Conservation (phyloP, 2,329 filamentous ascomycete genomes). For the Metarhizium brunneum region DNA sequence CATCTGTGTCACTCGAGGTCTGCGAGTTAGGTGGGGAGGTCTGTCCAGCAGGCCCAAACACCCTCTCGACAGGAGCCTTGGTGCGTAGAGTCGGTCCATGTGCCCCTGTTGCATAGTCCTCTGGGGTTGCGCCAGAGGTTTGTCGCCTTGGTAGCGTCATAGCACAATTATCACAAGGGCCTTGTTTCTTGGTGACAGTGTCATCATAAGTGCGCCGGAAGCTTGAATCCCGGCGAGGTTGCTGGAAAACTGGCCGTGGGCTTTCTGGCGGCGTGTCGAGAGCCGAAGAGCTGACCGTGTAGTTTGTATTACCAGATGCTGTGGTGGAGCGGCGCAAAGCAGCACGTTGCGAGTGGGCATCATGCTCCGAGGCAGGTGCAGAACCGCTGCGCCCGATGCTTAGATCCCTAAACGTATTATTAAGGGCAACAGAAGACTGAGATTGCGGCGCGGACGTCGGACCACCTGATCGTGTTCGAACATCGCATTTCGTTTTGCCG, state of each 20-base stretch:
- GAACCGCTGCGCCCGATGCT: slow-evolving; percentile 36
- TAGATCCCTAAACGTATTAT: slow-evolving; percentile 39
- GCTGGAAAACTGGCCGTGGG: slow-evolving; percentile 33
- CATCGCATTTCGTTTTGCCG: slow-evolving; percentile 15
- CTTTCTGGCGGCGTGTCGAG: slow-evolving; percentile 51
- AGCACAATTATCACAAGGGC: slow-evolving; percentile 60
- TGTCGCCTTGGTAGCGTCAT: slow-evolving; percentile 47
- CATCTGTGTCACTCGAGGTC: slow-evolving; percentile 41
- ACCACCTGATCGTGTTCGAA: slow-evolving; percentile 31
- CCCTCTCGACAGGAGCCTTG: slow-evolving; percentile 48
- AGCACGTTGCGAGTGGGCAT: slow-evolving; percentile 32
- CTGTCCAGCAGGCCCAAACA: slow-evolving; percentile 39
- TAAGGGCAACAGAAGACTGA: slow-evolving; percentile 28
- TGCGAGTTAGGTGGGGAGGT: slow-evolving; percentile 44
- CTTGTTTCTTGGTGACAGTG: slow-evolving; percentile 53
- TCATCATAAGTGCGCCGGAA: slow-evolving; percentile 57
- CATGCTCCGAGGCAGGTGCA: slow-evolving; percentile 33
- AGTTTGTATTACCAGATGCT: slow-evolving; percentile 7
- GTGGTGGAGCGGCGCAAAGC: slow-evolving; percentile 30
- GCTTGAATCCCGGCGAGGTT: slow-evolving; percentile 44
- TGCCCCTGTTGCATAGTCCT: slow-evolving; percentile 25
- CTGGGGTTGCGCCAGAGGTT: slow-evolving; percentile 15
- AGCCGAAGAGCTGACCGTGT: slow-evolving; percentile 27
- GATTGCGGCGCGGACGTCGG: slow-evolving; percentile 24
- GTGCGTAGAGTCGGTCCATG: slow-evolving; percentile 51